Evolutionary conservation across 2,329 filamentous ascomycete species (phyloP).

Genomic region (Phialocephala sp.): DNA sequence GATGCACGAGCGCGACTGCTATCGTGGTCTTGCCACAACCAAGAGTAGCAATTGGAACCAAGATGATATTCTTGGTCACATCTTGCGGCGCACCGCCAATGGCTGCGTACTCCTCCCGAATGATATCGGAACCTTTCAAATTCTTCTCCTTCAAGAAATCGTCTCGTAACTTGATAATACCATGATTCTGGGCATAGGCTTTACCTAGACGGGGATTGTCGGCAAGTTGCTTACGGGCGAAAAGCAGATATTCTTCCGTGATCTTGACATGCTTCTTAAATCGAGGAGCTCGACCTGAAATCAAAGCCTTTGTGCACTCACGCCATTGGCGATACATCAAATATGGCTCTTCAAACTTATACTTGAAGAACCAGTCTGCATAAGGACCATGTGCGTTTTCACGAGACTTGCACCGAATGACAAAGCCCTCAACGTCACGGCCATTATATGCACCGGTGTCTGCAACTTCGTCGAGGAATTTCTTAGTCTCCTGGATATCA

Average conservation of each 20-base stretch:
- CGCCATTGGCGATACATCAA: slow-evolving; percentile 99
- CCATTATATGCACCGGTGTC: slow-evolving; percentile 90
- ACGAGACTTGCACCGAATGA: slow-evolving; percentile 82
- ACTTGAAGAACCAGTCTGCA: slow-evolving; percentile 99
- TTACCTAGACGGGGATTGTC: slow-evolving; percentile 70
- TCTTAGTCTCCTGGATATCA: slow-evolving; percentile 73
- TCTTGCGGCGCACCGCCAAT: slow-evolving; percentile 56
- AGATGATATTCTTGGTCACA: slow-evolving; percentile 71
- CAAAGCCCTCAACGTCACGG: slow-evolving; percentile 94
- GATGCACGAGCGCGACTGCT: slow-evolving; percentile 76
- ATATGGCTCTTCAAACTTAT: slow-evolving; percentile 99
- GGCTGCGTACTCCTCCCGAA: slow-evolving; percentile 70
- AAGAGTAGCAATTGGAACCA: slow-evolving; percentile 92
- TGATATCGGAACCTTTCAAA: slow-evolving; percentile 86
- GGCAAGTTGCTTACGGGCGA: slow-evolving; percentile 75
- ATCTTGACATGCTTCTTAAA: slow-evolving; percentile 88
- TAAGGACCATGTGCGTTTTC: slow-evolving; percentile 60
- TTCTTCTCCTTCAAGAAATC: slow-evolving; percentile 86
- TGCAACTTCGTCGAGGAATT: slow-evolving; percentile 82
- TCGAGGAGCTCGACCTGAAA: slow-evolving; percentile 73
- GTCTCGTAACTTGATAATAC: slow-evolving; percentile 89
- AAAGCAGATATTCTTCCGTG: slow-evolving; percentile 88
- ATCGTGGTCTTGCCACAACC: slow-evolving; percentile 97
- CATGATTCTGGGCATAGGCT: slow-evolving; percentile 85
- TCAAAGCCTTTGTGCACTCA: slow-evolving; percentile 92